These are phyloP conservation scores for Coccomyxa subellipsoidea DNA, from an alignment of 163 green algal genomes.

Conservation along the genomic window DNA sequence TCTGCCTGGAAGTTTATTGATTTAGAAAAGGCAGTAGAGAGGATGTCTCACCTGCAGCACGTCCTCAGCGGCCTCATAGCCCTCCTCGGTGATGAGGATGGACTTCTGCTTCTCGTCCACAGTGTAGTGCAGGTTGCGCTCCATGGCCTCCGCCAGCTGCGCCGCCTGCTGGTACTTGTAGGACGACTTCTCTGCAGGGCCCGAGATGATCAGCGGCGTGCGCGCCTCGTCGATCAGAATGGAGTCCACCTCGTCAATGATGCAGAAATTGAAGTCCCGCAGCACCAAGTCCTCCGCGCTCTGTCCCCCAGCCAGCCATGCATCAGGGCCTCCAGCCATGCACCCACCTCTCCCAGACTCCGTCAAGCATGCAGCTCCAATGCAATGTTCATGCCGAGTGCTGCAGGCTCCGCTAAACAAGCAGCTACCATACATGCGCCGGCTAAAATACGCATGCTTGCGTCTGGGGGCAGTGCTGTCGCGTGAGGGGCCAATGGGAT, in stretches of 20 bases:
- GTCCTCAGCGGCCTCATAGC: slow-evolving; percentile 89
- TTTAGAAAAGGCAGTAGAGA: too few relatives aligned
- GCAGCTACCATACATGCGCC: too few relatives aligned
- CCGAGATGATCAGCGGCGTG: slow-evolving; percentile 98
- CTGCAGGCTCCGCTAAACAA: too few relatives aligned
- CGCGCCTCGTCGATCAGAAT: slow-evolving; percentile 98
- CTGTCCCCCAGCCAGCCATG: slow-evolving; percentile 17
- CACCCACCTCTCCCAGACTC: too few relatives aligned
- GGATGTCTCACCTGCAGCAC: slow-evolving; percentile 60
- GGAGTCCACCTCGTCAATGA: slow-evolving; percentile 99
- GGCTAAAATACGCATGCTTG: too few relatives aligned
- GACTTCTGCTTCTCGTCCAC: slow-evolving; percentile 99
- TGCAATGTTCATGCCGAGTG: too few relatives aligned
- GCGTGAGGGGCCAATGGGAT: too few relatives aligned
- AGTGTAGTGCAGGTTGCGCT: slow-evolving; percentile 91
- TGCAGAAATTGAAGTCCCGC: slow-evolving; percentile 91
- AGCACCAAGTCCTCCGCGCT: slow-evolving; percentile 82
- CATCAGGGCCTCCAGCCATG: too few relatives aligned
- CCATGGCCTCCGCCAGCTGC: slow-evolving; percentile 86
- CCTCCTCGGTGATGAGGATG: slow-evolving; percentile 94
- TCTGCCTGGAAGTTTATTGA: too few relatives aligned
- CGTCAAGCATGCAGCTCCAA: too few relatives aligned
- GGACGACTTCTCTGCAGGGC: slow-evolving; percentile 77
- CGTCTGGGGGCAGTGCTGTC: too few relatives aligned
- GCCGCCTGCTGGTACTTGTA: slow-evolving; percentile 77